These are phyloP conservation scores for Fusarium lateritium DNA, from an alignment of 2,329 filamentous ascomycete species.

Conservation along the genomic window DNA sequence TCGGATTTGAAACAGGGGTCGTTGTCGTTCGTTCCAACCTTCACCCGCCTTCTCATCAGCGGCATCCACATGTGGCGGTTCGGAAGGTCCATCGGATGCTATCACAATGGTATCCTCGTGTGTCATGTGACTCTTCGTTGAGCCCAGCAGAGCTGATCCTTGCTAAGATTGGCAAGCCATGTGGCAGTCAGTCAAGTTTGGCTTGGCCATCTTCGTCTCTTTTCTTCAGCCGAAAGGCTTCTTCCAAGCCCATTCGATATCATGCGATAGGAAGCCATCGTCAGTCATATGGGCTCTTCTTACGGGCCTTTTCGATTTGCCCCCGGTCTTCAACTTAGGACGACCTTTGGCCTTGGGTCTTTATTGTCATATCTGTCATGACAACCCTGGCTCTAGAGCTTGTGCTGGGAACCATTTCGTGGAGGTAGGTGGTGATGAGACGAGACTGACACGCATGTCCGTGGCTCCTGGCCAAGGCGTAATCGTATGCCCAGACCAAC, in stretches of 20 bases:
- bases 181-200: constrained; percentile 29
- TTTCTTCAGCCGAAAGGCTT: constrained; percentile 15
- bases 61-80: constrained; percentile 32
- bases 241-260: constrained; percentile 22
- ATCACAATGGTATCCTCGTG: constrained; percentile 4
- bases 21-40: constrained; percentile 37
- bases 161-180: constrained; percentile 32
- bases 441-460: constrained; percentile 21
- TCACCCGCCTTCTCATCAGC: constrained; percentile 29
- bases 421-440: constrained; percentile 28
- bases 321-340: constrained; percentile 17
- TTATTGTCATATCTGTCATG: constrained; percentile 32
- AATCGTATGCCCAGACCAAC: constrained; percentile 39
- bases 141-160: constrained; percentile 14
- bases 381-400: constrained; percentile 35
- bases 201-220: constrained; percentile 3
- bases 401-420: constrained; percentile 37
- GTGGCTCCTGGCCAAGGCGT: constrained; percentile 29
- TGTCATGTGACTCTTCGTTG: constrained; percentile 42
- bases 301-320: constrained; percentile 27
- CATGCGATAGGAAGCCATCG: constrained; percentile 20
- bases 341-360: constrained; percentile 19
- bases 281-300: constrained; percentile 14
- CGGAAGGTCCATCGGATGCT: constrained; percentile 19
- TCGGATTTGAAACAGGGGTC: constrained; percentile 50